Evolutionary conservation across 2,329 filamentous ascomycete species (phyloP), one percentile per base, ranked within the genome.

Genomic region (Pseudogymnoascus sp.): DNA sequence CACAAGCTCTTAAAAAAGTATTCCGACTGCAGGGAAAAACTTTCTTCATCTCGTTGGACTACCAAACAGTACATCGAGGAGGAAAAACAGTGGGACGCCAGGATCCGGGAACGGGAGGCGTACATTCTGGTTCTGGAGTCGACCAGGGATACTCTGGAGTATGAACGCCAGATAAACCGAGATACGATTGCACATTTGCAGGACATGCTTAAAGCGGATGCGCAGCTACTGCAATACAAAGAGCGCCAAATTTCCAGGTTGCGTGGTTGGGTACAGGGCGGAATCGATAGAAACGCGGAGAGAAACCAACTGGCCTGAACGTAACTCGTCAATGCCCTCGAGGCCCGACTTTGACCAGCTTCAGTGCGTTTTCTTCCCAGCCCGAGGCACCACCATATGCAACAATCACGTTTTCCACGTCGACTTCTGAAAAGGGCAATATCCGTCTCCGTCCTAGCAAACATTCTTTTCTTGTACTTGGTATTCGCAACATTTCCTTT

Each of bases 401-500:
- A 10, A 70, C 66, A 12, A 85, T 68, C 17, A 88, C 68, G 1
- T 72, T 71, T 10, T 74, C 62, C 21, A 84, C 68, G 58, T 82
- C 75, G 4, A 78, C 66, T 8, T 77, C 68, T 39, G 59, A 67
- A 59, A 66, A 70, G 4, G 48, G 41, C 59, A 31, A 59, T 13
- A 13, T 61, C 59, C 69, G 68, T 44, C 71, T 75, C 33, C 90
- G 81, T 3, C 92, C 92, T 41, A 97, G 72, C 31, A 99, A 78
- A 0, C 87, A 91, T 15, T 87, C 85, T 74, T 97, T 97, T 65
- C 94, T 81, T 39, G 93, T 97, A 73, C 90, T 95, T 0, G 94
- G 94, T 65, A 99, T 97, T 51, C 93, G 81, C 69, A 99, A 75
- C 79, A 94, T 86, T 69, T 96, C 93, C 65, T 83, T 90, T 74